A percentile compares a stretch with the other conserved stretches of the same genome.
phyloP scores from a whole-genome alignment of 208 protist species.

The Acanthamoeba sp. region DNA sequence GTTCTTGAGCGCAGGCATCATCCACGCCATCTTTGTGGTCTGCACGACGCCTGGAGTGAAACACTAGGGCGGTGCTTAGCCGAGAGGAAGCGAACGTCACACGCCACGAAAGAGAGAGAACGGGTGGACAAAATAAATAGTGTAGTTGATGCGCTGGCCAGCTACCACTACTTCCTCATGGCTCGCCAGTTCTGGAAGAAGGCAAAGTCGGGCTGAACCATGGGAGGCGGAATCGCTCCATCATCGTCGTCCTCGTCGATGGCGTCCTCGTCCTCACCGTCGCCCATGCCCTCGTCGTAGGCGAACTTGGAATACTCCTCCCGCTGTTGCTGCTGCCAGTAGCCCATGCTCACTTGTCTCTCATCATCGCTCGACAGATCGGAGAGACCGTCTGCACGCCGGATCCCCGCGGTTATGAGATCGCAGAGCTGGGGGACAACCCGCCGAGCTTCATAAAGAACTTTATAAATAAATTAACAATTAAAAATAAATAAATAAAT shows the following conservation, averaged over 20 bases:
- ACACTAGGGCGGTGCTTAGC: no score
- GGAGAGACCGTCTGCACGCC: neutral
- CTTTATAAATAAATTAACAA: no score
- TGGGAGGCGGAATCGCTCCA: neutral
- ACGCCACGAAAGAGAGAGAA: no score
- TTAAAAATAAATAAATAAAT: no score
- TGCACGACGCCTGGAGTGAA: neutral
- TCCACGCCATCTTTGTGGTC: neutral
- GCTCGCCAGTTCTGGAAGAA: constrained; percentile 42
- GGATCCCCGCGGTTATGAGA: neutral
- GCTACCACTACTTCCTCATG: constrained; percentile 11
- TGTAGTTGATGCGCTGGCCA: no score
- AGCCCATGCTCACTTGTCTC: neutral
- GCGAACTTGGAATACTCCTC: neutral
- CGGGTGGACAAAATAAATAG: no score
- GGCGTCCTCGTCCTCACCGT: neutral
- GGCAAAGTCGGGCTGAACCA: constrained; percentile 30
- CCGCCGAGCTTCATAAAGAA: neutral
- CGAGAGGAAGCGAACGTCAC: no score
- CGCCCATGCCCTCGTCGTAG: constrained; percentile 4
- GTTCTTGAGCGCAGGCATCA: no score
- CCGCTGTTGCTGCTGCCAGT: constrained; percentile 1
- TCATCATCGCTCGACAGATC: constrained; percentile 29
- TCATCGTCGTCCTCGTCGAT: neutral
- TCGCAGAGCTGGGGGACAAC: neutral